Base-by-base conservation (phyloP, 805 yeast species). In the Dipodascus geniculatus region DNA sequence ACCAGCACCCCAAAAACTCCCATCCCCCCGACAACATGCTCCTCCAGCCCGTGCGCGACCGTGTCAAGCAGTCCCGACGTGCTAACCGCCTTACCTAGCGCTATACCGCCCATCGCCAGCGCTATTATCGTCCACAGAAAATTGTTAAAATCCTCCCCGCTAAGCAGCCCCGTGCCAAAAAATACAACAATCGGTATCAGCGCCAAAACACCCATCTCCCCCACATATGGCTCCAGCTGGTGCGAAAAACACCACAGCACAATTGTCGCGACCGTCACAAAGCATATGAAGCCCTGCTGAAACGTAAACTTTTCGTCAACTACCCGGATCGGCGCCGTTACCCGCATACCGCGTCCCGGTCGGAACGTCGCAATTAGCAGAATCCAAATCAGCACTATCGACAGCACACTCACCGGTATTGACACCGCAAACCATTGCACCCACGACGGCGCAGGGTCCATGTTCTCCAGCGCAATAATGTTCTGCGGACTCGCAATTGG, bases 401-500 rank as follows among this genome's bases (percentile, higher is more conserved):
- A 76, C 42, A 84, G 64, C 16, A 77, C 61, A 56, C 88, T 76
- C 9, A 90, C 88, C 0, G 99, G 99, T 19, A 90, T 68, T 0
- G 96, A 80, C 49, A 91, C 79, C 4, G 83, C 80, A 67, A 91
- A 93, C 99, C 99, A 91, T 65, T 87, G 85, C 9, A 83, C 82
- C 99, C 99, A 91, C 50, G 84, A 80, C 0, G 83, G 82, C 54
- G 78, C 82, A 1, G 95, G 96, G 54, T 74, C 75, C 98, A 91
- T 91, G 60, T 83, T 73, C 54, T 87, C 90, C 51, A 91, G 75
- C 1, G 96, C 96, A 61, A 91, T 82, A 57, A 91, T 87, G 67
- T 91, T 91, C 65, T 91, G 99, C 1, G 99, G 99, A 2, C 96
- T 87, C 1, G 97, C 90, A 63, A 91, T 91, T 4, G 99, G 99